Percentiles rank a stretch among this genome's conserved stretches.
phyloP scores from a whole-genome alignment of 371 early-diverging fungal species.

The Batkoa obscura region DNA sequence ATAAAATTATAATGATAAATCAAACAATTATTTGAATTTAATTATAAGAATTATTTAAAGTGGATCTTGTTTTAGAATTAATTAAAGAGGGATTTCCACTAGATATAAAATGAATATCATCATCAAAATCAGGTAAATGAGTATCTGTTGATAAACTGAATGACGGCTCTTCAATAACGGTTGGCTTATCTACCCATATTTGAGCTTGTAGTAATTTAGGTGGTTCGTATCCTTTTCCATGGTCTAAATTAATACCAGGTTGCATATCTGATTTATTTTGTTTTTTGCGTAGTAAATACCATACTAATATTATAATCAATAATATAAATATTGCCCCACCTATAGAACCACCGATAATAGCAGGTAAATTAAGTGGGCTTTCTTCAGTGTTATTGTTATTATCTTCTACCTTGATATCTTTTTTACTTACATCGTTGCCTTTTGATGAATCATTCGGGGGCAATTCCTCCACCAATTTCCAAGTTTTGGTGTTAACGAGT shows the following conservation, averaged over 20 bases:
- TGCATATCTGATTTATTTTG: too few relatives aligned
- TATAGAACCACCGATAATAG: background rate
- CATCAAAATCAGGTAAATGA: background rate
- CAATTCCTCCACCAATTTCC: background rate
- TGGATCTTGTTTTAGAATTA: too few relatives aligned
- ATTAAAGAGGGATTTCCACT: too few relatives aligned
- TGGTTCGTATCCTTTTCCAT: background rate
- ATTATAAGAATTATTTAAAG: too few relatives aligned
- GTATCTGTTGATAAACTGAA: background rate
- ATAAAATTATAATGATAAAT: too few relatives aligned
- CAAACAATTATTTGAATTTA: too few relatives aligned
- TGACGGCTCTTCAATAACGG: too few relatives aligned
- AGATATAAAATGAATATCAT: too few relatives aligned
- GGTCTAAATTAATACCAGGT: too few relatives aligned
- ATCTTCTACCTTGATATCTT: background rate
- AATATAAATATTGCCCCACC: background rate
- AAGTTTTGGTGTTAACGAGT: background rate
- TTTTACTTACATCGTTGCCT: background rate
- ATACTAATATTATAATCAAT: background rate
- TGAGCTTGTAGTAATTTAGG: background rate
- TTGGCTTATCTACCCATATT: background rate
- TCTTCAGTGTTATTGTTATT: background rate
- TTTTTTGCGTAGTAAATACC: too few relatives aligned
- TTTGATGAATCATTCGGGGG: background rate
- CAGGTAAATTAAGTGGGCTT: background rate